Percentiles rank a stretch among this genome's conserved stretches.
Conservation (phyloP, 129 eudicot genomes). For the Erigeron canadensis region DNA sequence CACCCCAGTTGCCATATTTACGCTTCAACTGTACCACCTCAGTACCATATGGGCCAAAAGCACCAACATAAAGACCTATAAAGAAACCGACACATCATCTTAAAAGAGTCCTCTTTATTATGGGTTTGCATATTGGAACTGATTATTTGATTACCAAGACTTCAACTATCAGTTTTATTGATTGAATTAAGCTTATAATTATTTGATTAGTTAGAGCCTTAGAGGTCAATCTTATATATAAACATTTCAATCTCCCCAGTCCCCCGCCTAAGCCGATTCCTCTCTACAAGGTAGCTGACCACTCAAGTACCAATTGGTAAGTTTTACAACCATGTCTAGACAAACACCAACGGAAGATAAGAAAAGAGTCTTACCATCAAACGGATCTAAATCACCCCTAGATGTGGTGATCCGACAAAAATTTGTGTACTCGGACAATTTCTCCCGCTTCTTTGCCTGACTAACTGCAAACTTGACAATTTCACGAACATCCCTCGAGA, state of each 20-base stretch:
- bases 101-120: not conserved
- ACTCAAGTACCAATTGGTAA: no score
- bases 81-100: not conserved
- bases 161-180: no score
- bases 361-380: slow-evolving; percentile 62
- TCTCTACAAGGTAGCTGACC: no score
- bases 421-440: slow-evolving; percentile 70
- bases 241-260: no score
- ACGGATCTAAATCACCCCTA: slow-evolving; percentile 78
- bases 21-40: slow-evolving; percentile 94
- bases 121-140: not conserved
- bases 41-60: slow-evolving; percentile 96
- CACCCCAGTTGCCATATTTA: slow-evolving; percentile 94
- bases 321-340: no score
- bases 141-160: not conserved
- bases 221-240: no score
- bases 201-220: no score
- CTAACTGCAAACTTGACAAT: slow-evolving; percentile 82
- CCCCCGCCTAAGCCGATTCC: no score
- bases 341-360: not conserved
- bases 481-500: slow-evolving; percentile 80
- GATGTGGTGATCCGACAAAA: slow-evolving; percentile 80
- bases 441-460: slow-evolving; percentile 84
- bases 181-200: no score
- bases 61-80: slow-evolving; percentile 91